Evolutionary conservation across 73 alveolate genomes (phyloP), one percentile per base, ranked within the genome.

Genomic region (Paramecium sonneborni): DNA sequence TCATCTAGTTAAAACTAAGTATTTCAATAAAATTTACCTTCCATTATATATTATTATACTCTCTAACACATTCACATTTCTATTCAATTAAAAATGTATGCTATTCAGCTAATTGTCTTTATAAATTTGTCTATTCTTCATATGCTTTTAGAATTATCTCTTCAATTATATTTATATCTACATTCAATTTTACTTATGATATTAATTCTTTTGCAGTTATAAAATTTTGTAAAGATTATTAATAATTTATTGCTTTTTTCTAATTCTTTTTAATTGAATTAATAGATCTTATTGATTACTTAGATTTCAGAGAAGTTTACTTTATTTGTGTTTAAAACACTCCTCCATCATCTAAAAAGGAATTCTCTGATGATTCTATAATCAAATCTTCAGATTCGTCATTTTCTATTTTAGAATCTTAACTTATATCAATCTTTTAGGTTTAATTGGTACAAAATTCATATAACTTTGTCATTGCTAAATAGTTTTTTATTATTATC

Each of bases 381-480:
- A 62, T 62, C 11, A 30, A 26, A 32, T 62, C 84, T 62, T 62
- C 84, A 30, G 84, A 62, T 30, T 62, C 84, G 0, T 62, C 84
- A 5, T 30, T 62, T 9, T 62, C 84, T 7, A 23, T 62, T 30
- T 62, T 62, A 1, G 68, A 52, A 52, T 52, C 68, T 52, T 52
- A 52, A 21, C 68, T 52, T 0, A 52, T 52, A 52, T 52, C 68
- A 52, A 52, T 52, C 68, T 52, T 52, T 52, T 32, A 26, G 12
- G 20, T 62, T 62, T 62, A 2, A 62, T 62, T 62, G 1, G 44
- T 62, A 32, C 84, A 62, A 62, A 12, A 62, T 62, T 62, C 84
- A 62, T 62, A 62, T 12, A 62, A 62, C 24, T 62, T 62, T 12
- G 84, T 62, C 84, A 62, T 62, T 26, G 84, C 84, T 30, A 62